phyloP scores from a whole-genome alignment of 139 green algal species.

The Chlamydomonas sp. region DNA sequence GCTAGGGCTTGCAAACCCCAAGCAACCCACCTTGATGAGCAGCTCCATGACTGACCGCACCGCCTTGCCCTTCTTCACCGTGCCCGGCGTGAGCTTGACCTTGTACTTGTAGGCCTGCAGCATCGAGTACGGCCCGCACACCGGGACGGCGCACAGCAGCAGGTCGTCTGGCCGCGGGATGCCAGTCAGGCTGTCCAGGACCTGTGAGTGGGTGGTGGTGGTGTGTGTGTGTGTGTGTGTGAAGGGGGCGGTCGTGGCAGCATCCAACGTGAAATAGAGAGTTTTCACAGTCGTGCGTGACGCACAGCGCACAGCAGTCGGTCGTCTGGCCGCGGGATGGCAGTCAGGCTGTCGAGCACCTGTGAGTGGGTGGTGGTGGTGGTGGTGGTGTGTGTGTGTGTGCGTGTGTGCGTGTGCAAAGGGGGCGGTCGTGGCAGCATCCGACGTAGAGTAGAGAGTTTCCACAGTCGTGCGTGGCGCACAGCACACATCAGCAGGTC shows the following conservation, averaged over 20 bases:
- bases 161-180: constrained; percentile 66
- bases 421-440: too few relatives aligned
- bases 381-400: too few relatives aligned
- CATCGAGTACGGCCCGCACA: constrained; percentile 81
- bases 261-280: too few relatives aligned
- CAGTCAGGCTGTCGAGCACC: constrained; percentile 73
- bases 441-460: too few relatives aligned
- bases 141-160: constrained; percentile 78
- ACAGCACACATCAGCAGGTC: constrained; percentile 85
- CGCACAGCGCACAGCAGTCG: constrained; percentile 79
- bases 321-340: constrained; percentile 63
- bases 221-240: too few relatives aligned
- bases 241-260: too few relatives aligned
- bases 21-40: constrained; percentile 40
- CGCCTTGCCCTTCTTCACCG: constrained; percentile 88
- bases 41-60: constrained; percentile 67
- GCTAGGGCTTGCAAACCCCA: too few relatives aligned
- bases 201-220: background rate
- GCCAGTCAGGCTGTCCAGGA: constrained; percentile 70
- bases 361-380: background rate
- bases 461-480: too few relatives aligned
- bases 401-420: too few relatives aligned
- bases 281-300: too few relatives aligned
- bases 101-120: constrained; percentile 76
- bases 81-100: constrained; percentile 58